Base-by-base conservation (phyloP, 139 green algal species). In the Micromonas commoda region DNA sequence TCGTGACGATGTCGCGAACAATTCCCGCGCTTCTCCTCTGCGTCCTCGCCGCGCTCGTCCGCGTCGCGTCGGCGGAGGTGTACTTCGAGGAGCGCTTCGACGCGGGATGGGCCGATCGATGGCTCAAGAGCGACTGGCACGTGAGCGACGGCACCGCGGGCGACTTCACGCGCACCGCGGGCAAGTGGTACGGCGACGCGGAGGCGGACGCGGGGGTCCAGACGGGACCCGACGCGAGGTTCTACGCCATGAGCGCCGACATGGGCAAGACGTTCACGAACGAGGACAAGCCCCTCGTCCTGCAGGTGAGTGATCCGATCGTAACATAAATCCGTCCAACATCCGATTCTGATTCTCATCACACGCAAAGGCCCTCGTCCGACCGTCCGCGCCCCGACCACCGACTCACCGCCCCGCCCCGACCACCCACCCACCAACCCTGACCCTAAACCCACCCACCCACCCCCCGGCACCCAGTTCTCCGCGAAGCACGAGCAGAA, bases 401-500 rank as follows among this genome's bases (percentile, higher is more conserved):
- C n/a, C n/a, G n/a, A n/a, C n/a, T n/a, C n/a, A n/a, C n/a, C n/a
- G n/a, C n/a, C n/a, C n/a, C n/a, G n/a, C n/a, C n/a, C n/a, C n/a
- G n/a, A n/a, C n/a, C n/a, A n/a, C n/a, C n/a, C n/a, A n/a, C n/a
- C n/a, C n/a, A n/a, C n/a, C n/a, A n/a, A n/a, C n/a, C n/a, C n/a
- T n/a, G n/a, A n/a, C n/a, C n/a, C n/a, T n/a, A n/a, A n/a, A n/a
- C n/a, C n/a, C n/a, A n/a, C n/a, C n/a, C n/a, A n/a, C n/a, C n/a
- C n/a, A n/a, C n/a, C n/a, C n/a, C n/a, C n/a, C n/a, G n/a, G n/a
- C n/a, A n/a, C n/a, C n/a, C n/a, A 96, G 88, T 96, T 91, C 82
- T 87, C 83, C 5, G 90, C 91, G 23, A 96, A 96, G 89, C 88
- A 96, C 73, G 91, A 96, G 80, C 90, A 96, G 84, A 85, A 90